Evolutionary conservation across 2,329 filamentous ascomycete species (phyloP).

Genomic region (Curvularia eragrostidis): DNA sequence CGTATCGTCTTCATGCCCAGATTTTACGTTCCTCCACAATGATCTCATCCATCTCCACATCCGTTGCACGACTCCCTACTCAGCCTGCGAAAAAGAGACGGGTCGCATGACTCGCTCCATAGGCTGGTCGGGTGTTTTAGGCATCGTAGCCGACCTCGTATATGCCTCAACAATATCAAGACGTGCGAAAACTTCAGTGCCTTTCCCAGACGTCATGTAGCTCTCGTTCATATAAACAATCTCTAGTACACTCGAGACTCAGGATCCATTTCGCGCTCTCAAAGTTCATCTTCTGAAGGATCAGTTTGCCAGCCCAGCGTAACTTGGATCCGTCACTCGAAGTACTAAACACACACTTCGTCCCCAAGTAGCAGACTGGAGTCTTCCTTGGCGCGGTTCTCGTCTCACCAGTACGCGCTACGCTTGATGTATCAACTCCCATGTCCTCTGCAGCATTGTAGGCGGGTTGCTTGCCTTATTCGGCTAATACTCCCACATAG

Average conservation of each 20-base stretch:
- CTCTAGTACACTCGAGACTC: background rate
- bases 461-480: conserved; percentile 9
- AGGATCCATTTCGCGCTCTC: background rate
- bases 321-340: too few relatives aligned
- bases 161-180: background rate
- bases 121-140: background rate
- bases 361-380: too few relatives aligned
- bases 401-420: too few relatives aligned
- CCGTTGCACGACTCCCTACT: background rate
- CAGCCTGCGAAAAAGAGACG: conserved; percentile 6
- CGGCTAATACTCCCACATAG: conserved; percentile 9
- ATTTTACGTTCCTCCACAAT: conserved; percentile 6
- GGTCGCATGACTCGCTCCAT: conserved; percentile 12
- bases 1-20: background rate
- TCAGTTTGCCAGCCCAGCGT: conserved; percentile 12
- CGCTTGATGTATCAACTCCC: too few relatives aligned
- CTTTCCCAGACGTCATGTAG: background rate
- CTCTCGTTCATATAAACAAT: background rate
- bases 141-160: background rate
- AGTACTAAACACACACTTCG: too few relatives aligned
- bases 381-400: too few relatives aligned
- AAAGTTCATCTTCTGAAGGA: conserved; percentile 1
- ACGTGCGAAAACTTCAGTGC: background rate
- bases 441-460: conserved; percentile 4
- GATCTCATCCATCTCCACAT: conserved; percentile 8